Conservation (phyloP, 2,329 filamentous ascomycete species). For the Mariannaea elegans region DNA sequence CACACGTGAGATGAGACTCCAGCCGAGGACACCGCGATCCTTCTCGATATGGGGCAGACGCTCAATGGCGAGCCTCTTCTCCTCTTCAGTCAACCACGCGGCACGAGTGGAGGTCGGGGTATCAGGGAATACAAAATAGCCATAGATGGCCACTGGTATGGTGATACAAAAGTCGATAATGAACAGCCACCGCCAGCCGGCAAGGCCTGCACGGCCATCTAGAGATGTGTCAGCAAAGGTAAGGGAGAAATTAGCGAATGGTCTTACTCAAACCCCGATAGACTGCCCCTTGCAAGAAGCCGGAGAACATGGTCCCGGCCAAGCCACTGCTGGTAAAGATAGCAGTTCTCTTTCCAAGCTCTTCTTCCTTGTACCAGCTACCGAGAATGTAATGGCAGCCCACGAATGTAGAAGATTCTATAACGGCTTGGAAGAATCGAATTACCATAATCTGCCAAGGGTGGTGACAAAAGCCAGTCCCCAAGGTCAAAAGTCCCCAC, state of each 20-base stretch:
- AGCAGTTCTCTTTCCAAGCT: constrained; percentile 66
- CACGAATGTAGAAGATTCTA: constrained; percentile 40
- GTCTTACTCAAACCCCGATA: constrained; percentile 42
- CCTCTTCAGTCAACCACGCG: constrained; percentile 12
- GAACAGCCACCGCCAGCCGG: constrained; percentile 57
- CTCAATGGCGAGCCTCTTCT: constrained; percentile 35
- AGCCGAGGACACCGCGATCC: neutral
- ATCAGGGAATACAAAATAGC: constrained; percentile 44
- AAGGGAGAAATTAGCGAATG: no score
- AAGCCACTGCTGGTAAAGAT: constrained; percentile 67
- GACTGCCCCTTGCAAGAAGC: constrained; percentile 67
- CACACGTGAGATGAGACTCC: neutral
- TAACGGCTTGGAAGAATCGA: constrained; percentile 37
- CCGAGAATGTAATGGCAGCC: constrained; percentile 47
- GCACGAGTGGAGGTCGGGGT: constrained; percentile 37
- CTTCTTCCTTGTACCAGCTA: constrained; percentile 63
- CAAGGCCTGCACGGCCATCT: constrained; percentile 50
- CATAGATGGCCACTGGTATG: constrained; percentile 31
- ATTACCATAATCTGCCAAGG: constrained; percentile 32
- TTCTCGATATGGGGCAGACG: constrained; percentile 5
- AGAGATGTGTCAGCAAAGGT: constrained; percentile 26
- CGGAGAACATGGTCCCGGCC: constrained; percentile 56
- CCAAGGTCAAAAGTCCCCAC: constrained; percentile 64
- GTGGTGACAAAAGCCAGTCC: neutral
- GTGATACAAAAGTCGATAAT: constrained; percentile 49